Conservation (phyloP, 371 early-diverging fungal species). For the Syncephalastrum racemosum region DNA sequence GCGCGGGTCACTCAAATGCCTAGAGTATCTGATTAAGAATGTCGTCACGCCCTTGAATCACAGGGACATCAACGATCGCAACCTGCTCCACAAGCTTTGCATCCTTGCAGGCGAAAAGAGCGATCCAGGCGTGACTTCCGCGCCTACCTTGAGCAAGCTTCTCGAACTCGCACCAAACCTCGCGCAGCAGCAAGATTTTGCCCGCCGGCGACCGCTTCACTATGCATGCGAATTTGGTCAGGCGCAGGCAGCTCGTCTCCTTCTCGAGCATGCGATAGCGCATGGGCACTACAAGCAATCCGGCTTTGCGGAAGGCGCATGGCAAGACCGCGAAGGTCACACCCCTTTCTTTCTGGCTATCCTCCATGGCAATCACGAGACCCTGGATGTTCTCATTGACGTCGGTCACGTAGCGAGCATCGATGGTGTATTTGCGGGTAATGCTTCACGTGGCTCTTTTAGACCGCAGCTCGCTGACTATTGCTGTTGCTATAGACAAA, state of each 20-base stretch:
- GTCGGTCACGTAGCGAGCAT: slow-evolving; percentile 53
- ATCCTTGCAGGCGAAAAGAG: slow-evolving; percentile 40
- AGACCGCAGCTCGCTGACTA: slow-evolving; percentile 1
- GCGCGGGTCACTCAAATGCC: slow-evolving; percentile 43
- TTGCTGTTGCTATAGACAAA: slow-evolving; percentile 6
- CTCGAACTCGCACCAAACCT: slow-evolving; percentile 22
- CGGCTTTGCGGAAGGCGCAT: slow-evolving; percentile 45
- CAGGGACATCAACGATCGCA: slow-evolving; percentile 66
- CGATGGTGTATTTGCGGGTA: slow-evolving; percentile 42
- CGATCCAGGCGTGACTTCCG: slow-evolving; percentile 1
- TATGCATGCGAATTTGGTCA: slow-evolving; percentile 65
- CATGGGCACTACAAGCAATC: slow-evolving; percentile 37
- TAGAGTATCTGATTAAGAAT: slow-evolving; percentile 42
- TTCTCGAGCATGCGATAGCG: slow-evolving; percentile 48
- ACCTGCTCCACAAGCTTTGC: slow-evolving; percentile 61
- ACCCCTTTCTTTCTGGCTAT: slow-evolving; percentile 72
- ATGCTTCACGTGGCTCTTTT: neutral
- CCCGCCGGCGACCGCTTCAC: slow-evolving; percentile 69
- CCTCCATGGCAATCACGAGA: slow-evolving; percentile 56
- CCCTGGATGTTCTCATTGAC: slow-evolving; percentile 54
- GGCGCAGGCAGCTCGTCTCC: slow-evolving; percentile 37
- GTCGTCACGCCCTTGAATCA: slow-evolving; percentile 33
- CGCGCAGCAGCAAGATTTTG: slow-evolving; percentile 49
- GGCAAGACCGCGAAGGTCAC: slow-evolving; percentile 71
- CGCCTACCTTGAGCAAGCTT: slow-evolving; percentile 15